Evolutionary conservation across 106 monocot genomes (phyloP).

Genomic region (Dactylorhiza incarnata): DNA sequence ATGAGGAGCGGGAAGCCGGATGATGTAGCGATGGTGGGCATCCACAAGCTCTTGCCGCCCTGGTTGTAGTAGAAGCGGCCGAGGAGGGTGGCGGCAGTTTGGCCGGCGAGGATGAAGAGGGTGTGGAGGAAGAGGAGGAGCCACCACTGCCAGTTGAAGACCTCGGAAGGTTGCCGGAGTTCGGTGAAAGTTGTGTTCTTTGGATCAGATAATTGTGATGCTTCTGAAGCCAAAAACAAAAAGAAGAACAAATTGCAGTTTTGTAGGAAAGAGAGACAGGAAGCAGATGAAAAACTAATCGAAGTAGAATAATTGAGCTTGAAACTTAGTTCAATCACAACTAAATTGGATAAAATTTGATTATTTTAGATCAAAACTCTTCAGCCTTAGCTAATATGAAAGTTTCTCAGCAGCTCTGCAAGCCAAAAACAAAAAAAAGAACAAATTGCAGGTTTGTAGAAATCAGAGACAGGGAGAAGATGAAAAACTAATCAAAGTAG

Average conservation of each 20-base stretch:
- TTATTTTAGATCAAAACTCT: no score
- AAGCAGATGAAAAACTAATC: background rate
- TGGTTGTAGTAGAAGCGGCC: slow-evolving; percentile 42
- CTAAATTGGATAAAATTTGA: no score
- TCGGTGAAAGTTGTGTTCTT: background rate
- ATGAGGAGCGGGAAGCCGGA: slow-evolving; percentile 29
- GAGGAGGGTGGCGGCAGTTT: slow-evolving; percentile 26
- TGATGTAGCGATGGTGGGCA: slow-evolving; percentile 26
- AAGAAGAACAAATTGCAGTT: background rate
- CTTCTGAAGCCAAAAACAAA: background rate
- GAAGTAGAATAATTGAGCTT: background rate
- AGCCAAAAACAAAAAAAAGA: no score
- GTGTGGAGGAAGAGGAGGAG: slow-evolving; percentile 11
- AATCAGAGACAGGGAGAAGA: no score
- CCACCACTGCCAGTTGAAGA: slow-evolving; percentile 22
- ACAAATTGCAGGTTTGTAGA: no score
- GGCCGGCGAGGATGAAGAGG: slow-evolving; percentile 33
- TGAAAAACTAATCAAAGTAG: no score
- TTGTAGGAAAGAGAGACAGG: background rate
- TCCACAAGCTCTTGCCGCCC: slow-evolving; percentile 41
- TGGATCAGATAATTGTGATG: background rate
- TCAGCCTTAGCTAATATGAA: background rate
- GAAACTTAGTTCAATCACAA: no score
- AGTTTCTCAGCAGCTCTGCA: no score
- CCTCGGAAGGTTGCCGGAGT: background rate